Percentiles rank a stretch among this genome's conserved stretches.
phyloP scores from a whole-genome alignment of 306 rosid genomes.

The Parietaria judaica region DNA sequence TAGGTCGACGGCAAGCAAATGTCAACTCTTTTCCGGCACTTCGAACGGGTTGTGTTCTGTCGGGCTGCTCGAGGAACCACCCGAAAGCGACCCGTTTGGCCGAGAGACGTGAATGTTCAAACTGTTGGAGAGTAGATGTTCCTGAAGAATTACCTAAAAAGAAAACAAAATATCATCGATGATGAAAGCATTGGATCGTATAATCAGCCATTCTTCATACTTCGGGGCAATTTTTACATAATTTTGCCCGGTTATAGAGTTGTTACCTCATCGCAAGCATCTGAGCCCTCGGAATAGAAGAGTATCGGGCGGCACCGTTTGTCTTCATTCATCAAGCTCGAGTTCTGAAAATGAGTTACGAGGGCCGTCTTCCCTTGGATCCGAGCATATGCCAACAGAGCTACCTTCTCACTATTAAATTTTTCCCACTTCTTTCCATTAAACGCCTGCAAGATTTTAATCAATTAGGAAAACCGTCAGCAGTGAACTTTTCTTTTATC shows the following conservation, averaged over 20 bases:
- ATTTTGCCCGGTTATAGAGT: not conserved
- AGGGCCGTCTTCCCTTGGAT: slow-evolving; percentile 93
- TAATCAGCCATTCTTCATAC: not conserved
- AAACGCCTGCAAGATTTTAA: slow-evolving; percentile 47
- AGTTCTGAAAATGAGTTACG: slow-evolving; percentile 84
- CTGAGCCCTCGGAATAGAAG: slow-evolving; percentile 78
- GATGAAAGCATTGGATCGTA: not conserved
- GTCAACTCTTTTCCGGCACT: slow-evolving; percentile 32
- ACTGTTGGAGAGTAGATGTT: slow-evolving; percentile 55
- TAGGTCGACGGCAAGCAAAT: slow-evolving; percentile 18
- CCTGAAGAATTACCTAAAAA: slow-evolving; percentile 41
- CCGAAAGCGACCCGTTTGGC: slow-evolving; percentile 29
- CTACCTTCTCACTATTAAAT: slow-evolving; percentile 86
- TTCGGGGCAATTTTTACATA: not conserved
- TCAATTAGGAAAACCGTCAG: slow-evolving; percentile 6
- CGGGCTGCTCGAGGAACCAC: slow-evolving; percentile 32
- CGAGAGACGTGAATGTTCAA: slow-evolving; percentile 34
- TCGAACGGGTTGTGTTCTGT: slow-evolving; percentile 19
- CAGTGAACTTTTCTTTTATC: not conserved
- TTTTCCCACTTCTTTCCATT: slow-evolving; percentile 94
- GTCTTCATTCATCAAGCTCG: slow-evolving; percentile 90
- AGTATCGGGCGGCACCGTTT: slow-evolving; percentile 89
- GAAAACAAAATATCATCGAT: not conserved
- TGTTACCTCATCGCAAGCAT: slow-evolving; percentile 57
- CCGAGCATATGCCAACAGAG: slow-evolving; percentile 82